Evolutionary conservation across 768 basidiomycete species (phyloP), one percentile per base, ranked within the genome.

Genomic region (Boletus rubescentipes): DNA sequence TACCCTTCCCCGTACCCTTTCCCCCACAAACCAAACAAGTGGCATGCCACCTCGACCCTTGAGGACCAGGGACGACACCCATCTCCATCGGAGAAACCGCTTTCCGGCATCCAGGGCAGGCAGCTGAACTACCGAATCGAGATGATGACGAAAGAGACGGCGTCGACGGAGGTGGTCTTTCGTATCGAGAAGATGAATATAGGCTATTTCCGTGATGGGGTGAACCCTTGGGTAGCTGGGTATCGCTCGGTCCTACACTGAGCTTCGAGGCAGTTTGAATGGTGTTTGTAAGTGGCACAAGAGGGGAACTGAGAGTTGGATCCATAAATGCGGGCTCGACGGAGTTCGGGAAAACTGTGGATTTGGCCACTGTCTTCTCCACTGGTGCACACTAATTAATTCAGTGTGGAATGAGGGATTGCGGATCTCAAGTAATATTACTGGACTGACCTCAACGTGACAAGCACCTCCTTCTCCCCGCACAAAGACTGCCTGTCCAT

Each of bases 41-140:
- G 8, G 79, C 75, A 67, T 93, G 91, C 91, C 91, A 93, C 57
- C 81, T 80, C 31, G 86, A 85, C 34, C 87, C 87, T 55, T 89
- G 86, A 21, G 91, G 91, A 5, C 91, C 91, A 26, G 89, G 86
- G 36, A 93, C 87, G 30, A 93, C 90, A 9, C 91, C 91, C 53
- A 81, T 77, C 63, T 93, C 91, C 90, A 93, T 92, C 2, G 81
- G 81, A 15, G 88, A 89, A 12, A 93, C 91, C 0, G 81, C 65
- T 61, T 80, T 83, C 48, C 75, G 76, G 67, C 91, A 93, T 23
- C 88, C 90, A 10, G 90, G 89, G 61, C 91, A 93, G 26, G 63
- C n/a, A 53, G 79, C 77, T 7, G 72, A 74, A 51, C 69, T 67
- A 29, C 72, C 72, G 23, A 73, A 72, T 20, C 70, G 70, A 43